Evolutionary conservation across 495 filamentous ascomycete species (phyloP), one percentile per base, ranked within the genome.

Genomic region (Lophiotrema nucula): DNA sequence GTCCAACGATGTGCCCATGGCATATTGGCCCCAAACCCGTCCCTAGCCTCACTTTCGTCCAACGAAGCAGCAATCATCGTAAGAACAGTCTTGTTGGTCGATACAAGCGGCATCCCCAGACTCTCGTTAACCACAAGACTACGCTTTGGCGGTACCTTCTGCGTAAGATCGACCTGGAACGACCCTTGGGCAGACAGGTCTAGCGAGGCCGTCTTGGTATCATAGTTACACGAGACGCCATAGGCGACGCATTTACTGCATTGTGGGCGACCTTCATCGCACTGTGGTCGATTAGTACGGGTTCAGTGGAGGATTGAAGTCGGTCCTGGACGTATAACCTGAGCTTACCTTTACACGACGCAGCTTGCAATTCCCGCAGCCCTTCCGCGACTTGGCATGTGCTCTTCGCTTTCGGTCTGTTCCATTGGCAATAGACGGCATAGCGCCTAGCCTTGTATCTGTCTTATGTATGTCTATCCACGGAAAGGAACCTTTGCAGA

Each of bases 361-460:
- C 19, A 79, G 42, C 68, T 78, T 79, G 67, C 77, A 79, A 57
- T 79, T 79, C 21, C 67, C 64, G 47, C 77, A 79, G 0, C 77
- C 77, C 11, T 56, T 62, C 12, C 76, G 68, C 2, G 72, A 75
- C 50, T 77, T 77, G 13, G 60, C 73, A 48, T 77, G 75, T 2
- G 68, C 51, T 51, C 68, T 74, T 3, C 76, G 72, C 57, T 70
- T 71, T 3, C 72, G 57, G 38, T 55, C n/a, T 24, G 13, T 35
- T 45, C 19, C 46, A 45, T 4, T 49, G 35, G 12, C 51, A 37
- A 23, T 38, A 58, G 19, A 13, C 10, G 39, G 10, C 11, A 10
- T 43, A 43, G 39, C 10, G 8, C 11, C 39, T 13, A 11, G 39
- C 19, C 19, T 12, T 13, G 19, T 6, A 11, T 12, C 6, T 43